These are phyloP conservation scores for Platanthera guangdongensis DNA, from an alignment of 106 monocot genomes.

Conservation along the genomic window DNA sequence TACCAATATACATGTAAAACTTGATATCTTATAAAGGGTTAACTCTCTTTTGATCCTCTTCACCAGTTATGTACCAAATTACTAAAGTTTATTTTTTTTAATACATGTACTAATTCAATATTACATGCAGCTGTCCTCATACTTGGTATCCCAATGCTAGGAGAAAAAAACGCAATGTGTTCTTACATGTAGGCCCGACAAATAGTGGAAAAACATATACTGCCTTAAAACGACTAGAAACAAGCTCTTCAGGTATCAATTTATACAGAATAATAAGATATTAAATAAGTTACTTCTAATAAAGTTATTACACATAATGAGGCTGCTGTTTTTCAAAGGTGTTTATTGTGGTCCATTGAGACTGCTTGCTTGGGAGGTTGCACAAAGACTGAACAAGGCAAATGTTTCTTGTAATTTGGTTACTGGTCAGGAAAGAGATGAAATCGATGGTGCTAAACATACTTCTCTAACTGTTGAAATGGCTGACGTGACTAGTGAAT, in stretches of 20 bases:
- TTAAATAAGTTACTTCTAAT: background rate
- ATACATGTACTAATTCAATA: background rate
- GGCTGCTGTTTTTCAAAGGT: conserved; percentile 34
- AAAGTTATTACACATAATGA: background rate
- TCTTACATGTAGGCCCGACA: conserved; percentile 94
- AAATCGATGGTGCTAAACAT: conserved; percentile 79
- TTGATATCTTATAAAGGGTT: background rate
- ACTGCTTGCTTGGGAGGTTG: conserved; percentile 85
- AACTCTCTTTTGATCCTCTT: background rate
- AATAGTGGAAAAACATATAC: conserved; percentile 96
- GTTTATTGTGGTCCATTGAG: conserved; percentile 96
- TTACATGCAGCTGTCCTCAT: conserved; percentile 56
- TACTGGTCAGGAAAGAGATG: conserved; percentile 87
- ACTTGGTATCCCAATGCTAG: conserved; percentile 93
- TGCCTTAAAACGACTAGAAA: conserved; percentile 82
- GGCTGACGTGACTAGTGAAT: conserved; percentile 65
- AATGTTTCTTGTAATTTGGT: conserved; percentile 84
- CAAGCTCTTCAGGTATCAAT: conserved; percentile 60
- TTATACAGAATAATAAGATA: background rate
- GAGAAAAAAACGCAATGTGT: conserved; percentile 66
- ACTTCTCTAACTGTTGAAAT: conserved; percentile 91
- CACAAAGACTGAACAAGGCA: conserved; percentile 83
- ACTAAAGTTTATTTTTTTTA: background rate
- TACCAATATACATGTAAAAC: background rate
- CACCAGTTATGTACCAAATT: background rate